phyloP scores from a whole-genome alignment of 2,329 filamentous ascomycete species.

The Akanthomyces dipterigenus region DNA sequence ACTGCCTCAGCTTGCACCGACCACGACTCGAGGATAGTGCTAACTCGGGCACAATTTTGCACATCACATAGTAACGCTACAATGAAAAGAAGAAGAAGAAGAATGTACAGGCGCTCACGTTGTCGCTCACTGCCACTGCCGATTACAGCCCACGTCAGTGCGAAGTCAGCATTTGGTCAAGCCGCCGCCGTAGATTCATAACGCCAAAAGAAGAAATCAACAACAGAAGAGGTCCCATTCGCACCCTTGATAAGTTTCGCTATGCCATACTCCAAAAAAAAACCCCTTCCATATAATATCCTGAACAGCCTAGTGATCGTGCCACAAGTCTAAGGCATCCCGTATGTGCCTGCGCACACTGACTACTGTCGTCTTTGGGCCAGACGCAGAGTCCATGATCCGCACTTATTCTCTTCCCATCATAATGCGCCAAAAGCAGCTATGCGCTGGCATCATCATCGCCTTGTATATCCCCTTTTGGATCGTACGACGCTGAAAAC shows the following conservation, averaged over 20 bases:
- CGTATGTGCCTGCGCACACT: not conserved
- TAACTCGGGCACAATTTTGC: not conserved
- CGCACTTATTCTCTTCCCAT: not conserved
- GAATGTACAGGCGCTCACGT: not conserved
- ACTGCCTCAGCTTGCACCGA: not conserved
- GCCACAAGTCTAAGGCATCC: not conserved
- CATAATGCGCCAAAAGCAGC: not conserved
- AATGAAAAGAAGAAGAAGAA: not conserved
- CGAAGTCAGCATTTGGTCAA: no score
- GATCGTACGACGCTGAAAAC: slow-evolving; percentile 63
- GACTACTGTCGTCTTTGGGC: no score
- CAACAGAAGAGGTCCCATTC: not conserved
- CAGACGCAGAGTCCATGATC: not conserved
- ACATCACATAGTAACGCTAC: not conserved
- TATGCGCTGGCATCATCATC: slow-evolving; percentile 32
- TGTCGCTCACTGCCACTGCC: no score
- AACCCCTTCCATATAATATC: not conserved
- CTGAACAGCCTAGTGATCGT: not conserved
- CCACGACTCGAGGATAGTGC: not conserved
- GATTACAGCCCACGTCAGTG: no score
- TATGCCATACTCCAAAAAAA: not conserved
- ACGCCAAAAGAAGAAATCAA: not conserved
- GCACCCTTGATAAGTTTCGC: not conserved
- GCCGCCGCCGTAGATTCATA: no score
- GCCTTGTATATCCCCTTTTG: slow-evolving; percentile 47